phyloP scores from a whole-genome alignment of 257 asterid species.

The Gardenia jasminoides region DNA sequence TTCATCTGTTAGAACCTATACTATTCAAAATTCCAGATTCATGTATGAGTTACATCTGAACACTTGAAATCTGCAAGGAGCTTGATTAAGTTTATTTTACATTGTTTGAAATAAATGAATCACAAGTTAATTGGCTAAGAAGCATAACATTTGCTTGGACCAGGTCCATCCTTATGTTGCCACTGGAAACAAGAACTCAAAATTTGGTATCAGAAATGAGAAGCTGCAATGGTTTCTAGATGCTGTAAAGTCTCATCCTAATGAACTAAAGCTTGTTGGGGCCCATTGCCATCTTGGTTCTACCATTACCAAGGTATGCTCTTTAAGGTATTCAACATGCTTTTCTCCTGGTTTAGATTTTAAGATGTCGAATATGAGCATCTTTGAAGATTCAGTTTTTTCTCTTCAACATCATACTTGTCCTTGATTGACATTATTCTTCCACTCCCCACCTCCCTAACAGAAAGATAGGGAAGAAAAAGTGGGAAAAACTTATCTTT shows the following conservation, averaged over 20 bases:
- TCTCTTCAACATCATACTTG: neutral
- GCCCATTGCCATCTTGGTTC: slow-evolving; percentile 99
- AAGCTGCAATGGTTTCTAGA: slow-evolving; percentile 95
- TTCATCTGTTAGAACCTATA: neutral
- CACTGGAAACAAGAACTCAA: slow-evolving; percentile 92
- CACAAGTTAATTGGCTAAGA: neutral
- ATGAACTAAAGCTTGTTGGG: slow-evolving; percentile 88
- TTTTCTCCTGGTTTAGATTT: neutral
- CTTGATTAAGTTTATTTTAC: neutral
- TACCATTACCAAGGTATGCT: slow-evolving; percentile 80
- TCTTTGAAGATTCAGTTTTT: neutral
- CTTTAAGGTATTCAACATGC: neutral
- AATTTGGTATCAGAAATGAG: slow-evolving; percentile 94
- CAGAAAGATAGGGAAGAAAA: neutral
- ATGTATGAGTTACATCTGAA: neutral
- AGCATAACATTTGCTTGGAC: slow-evolving; percentile 10
- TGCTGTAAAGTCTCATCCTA: slow-evolving; percentile 85
- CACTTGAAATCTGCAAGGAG: neutral
- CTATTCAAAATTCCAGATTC: neutral
- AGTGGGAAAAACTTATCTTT: neutral
- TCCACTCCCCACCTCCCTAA: neutral
- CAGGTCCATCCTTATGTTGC: slow-evolving; percentile 99
- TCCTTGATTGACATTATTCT: neutral
- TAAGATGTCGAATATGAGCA: neutral
- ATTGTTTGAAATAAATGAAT: neutral